Evolutionary conservation across 2,329 filamentous ascomycete species (phyloP).

Genomic region (Microsporum canis): DNA sequence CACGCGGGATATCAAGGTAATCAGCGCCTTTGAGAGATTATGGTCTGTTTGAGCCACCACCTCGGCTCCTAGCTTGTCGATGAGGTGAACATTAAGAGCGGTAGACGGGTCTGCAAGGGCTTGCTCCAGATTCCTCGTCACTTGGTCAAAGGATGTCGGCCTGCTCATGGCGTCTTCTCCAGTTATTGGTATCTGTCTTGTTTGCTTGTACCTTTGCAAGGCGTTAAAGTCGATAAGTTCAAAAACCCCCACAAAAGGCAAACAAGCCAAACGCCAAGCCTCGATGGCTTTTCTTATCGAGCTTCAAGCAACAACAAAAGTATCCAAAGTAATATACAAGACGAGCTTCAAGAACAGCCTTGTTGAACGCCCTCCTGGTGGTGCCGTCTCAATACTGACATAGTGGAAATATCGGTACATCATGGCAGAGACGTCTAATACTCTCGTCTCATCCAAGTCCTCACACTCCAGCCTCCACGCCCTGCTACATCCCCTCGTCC

Average conservation of each 20-base stretch:
- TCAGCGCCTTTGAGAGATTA: conserved; percentile 28
- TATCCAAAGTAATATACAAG: not conserved
- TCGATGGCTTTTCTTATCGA: not conserved
- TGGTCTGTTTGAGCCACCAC: conserved; percentile 27
- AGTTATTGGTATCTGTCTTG: not conserved
- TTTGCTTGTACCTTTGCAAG: not conserved
- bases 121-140: conserved; percentile 35
- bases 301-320: not conserved
- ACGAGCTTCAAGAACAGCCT: not conserved
- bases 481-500: conserved; percentile 81
- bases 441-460: conserved; percentile 55
- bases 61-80: conserved; percentile 42
- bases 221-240: not conserved
- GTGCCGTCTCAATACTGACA: not conserved
- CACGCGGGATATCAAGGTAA: conserved; percentile 40
- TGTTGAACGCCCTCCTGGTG: not conserved
- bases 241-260: conserved; percentile 12
- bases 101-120: conserved; percentile 36
- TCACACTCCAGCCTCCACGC: conserved; percentile 67
- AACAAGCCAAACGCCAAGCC: conserved; percentile 12
- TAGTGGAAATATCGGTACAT: not conserved
- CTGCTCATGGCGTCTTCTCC: conserved; percentile 20
- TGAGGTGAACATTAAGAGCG: conserved; percentile 37
- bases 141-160: conserved; percentile 26
- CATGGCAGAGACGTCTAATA: conserved; percentile 44